Evolutionary conservation across 495 filamentous ascomycete genomes (phyloP), one percentile per base, ranked within the genome.

Genomic region (Aspergillus panamensis): DNA sequence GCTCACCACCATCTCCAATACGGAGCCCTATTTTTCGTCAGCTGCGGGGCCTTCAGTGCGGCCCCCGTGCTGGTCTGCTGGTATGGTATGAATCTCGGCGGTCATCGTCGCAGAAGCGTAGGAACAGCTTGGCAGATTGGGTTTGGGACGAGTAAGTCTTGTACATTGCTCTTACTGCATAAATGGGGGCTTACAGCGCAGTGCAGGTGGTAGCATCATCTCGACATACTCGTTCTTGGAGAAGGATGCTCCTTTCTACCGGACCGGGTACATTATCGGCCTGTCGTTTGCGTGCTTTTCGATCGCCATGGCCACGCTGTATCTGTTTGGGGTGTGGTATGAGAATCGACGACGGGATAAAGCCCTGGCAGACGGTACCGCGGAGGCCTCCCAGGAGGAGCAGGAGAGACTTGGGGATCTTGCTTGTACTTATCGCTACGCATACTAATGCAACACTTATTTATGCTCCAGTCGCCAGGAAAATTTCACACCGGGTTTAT

Each of bases 11-110:
- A 80, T 20, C 64, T 88, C 35, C 75, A 88, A 66, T 93, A 92
- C 61, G 82, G 71, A 0, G 87, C 82, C 1, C 74, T 93, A 7
- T 89, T 88, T 66, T 70, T 93, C 19, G 74, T 87, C 40, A 81
- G 82, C 8, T 65, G 66, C 31, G 79, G 79, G 29, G 67, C 64
- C 32, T 86, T 83, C 64, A 76, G 78, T 45, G 84, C 88, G 5
- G 84, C 88, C 79, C 89, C 88, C 0, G 78, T 93, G 7, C 76
- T 87, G 16, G 79, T 92, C 0, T 95, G 89, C 67, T 96, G 90
- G 89, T 94, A 91, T 72, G 87, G 85, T 60, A 92, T 92, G 82
- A 94, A 93, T 59, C 75, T 92, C 10, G 86, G 87, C 0, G 89
- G 90, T 0, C 91, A 96, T 67, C 87, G 89, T 44, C 79, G 89